Conservation (phyloP, 805 yeast genomes). For the Sugiyamaella boreocaroliniensis region DNA sequence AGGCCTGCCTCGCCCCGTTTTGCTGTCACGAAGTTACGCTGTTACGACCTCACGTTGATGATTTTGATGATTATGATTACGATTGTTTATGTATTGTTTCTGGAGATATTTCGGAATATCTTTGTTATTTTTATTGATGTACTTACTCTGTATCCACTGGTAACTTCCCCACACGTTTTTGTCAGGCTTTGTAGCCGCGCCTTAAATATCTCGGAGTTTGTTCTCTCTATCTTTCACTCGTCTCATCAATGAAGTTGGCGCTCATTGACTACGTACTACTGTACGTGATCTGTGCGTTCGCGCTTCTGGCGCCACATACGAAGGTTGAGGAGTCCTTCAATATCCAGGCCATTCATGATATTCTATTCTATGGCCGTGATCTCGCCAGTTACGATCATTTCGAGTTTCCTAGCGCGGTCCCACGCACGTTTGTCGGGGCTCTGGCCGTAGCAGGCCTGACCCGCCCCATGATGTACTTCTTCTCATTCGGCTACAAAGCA, state of each 20-base stretch:
- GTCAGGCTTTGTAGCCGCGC: not conserved
- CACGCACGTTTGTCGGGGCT: constrained; percentile 76
- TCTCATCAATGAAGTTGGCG: constrained; percentile 15
- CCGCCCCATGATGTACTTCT: constrained; percentile 27
- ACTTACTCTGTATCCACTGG: no score
- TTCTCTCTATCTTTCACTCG: not conserved
- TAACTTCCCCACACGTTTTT: not conserved
- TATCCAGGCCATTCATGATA: constrained; percentile 82
- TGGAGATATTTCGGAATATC: not conserved
- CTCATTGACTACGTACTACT: constrained; percentile 37
- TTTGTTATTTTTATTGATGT: not conserved
- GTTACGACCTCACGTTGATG: no score
- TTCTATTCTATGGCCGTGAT: constrained; percentile 54
- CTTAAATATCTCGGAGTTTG: not conserved
- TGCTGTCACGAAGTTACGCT: not conserved
- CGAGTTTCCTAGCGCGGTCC: constrained; percentile 82
- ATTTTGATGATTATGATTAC: no score
- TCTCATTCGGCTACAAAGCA: constrained; percentile 34
- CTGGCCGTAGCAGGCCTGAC: constrained; percentile 44
- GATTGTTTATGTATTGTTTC: not conserved
- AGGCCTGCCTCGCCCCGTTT: not conserved
- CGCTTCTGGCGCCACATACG: constrained; percentile 66
- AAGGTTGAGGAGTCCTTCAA: constrained; percentile 94
- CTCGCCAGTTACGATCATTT: constrained; percentile 60
- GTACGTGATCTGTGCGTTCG: constrained; percentile 42